These are phyloP conservation scores for Triticum aestivum DNA, from an alignment of 176 grass and related monocot genomes.

Conservation along the genomic window IWGSC_CS_RefSeq_v2.1 NC_057800.1:653505193-653505692, in stretches of 20 bases:
- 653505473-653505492: background rate
- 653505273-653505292: too few relatives aligned
- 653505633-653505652: slow-evolving; percentile 30
- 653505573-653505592: slow-evolving; percentile 44
- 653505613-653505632: slow-evolving; percentile 8
- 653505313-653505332: too few relatives aligned
- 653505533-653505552: background rate
- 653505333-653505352: slow-evolving; percentile 11
- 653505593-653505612: slow-evolving; percentile 31
- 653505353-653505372: background rate
- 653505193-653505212: too few relatives aligned
- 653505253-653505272: too few relatives aligned
- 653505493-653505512: background rate
- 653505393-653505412: background rate
- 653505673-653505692: slow-evolving; percentile 27
- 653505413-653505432: background rate
- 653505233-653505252: too few relatives aligned
- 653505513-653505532: background rate
- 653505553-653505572: background rate
- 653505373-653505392: background rate
- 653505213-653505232: too few relatives aligned
- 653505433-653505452: background rate
- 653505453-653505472: background rate
- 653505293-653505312: too few relatives aligned
- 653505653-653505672: slow-evolving; percentile 50